Percentiles rank a stretch among this genome's conserved stretches.
These are phyloP conservation scores for Udeniomyces megalosporus DNA, from an alignment of 768 basidiomycete genomes.

Conservation along the genomic window DNA sequence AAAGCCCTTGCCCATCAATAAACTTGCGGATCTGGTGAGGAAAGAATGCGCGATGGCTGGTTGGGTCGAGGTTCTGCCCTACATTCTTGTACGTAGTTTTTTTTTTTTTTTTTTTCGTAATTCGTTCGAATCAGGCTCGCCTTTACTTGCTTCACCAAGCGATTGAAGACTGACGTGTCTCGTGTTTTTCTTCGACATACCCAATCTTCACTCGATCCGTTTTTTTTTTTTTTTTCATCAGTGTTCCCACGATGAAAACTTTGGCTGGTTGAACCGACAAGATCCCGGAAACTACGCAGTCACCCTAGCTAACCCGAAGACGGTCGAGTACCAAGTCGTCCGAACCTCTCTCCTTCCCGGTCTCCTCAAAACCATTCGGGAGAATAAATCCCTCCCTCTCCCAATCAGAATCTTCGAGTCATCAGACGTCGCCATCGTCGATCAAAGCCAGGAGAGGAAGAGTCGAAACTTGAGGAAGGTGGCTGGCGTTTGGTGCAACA, in stretches of 20 bases:
- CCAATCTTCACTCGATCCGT: constrained; percentile 23
- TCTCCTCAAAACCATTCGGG: constrained; percentile 87
- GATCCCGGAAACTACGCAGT: constrained; percentile 72
- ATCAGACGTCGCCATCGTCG: constrained; percentile 84
- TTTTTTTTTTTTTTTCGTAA: neutral
- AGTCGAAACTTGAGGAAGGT: constrained; percentile 67
- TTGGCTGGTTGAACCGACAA: constrained; percentile 70
- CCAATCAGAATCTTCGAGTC: constrained; percentile 90
- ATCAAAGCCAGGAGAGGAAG: constrained; percentile 59
- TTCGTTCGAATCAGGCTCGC: neutral
- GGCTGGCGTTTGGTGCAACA: constrained; percentile 88
- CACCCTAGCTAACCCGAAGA: constrained; percentile 91
- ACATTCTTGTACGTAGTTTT: constrained; percentile 57
- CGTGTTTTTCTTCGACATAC: constrained; percentile 20
- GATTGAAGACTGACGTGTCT: neutral
- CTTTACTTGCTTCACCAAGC: too few relatives aligned
- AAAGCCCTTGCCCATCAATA: constrained; percentile 76
- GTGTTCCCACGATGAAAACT: constrained; percentile 95
- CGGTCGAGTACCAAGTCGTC: constrained; percentile 93
- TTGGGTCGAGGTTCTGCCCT: constrained; percentile 86
- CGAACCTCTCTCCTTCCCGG: constrained; percentile 91
- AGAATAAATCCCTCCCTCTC: constrained; percentile 82
- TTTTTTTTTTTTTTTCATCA: constrained; percentile 26
- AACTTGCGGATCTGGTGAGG: constrained; percentile 72
- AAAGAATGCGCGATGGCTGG: constrained; percentile 85